phyloP scores from a whole-genome alignment of 306 rosid genomes.

The Prunus fruticosa region DNA sequence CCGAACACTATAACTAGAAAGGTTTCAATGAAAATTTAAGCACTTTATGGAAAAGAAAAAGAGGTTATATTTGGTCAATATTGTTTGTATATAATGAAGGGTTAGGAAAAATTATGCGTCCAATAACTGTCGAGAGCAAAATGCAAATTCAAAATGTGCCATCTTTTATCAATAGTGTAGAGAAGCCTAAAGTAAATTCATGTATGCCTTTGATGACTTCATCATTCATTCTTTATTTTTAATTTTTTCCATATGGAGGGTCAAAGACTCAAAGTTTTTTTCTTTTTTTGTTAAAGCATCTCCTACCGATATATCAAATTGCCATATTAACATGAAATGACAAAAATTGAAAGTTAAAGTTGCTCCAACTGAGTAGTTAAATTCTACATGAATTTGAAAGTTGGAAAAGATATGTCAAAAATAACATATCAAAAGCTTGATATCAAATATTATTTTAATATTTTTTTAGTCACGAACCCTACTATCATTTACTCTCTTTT shows the following conservation, averaged over 20 bases:
- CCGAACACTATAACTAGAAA: neutral
- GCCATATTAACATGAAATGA: fast-evolving
- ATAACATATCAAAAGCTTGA: too few species aligned
- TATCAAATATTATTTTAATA: too few species aligned
- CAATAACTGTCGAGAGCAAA: neutral
- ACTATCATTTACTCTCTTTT: too few species aligned
- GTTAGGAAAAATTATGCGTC: too few species aligned
- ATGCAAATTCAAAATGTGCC: neutral
- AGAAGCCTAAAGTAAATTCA: neutral
- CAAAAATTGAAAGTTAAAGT: too few species aligned
- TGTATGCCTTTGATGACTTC: neutral
- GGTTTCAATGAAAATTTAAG: neutral
- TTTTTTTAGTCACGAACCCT: too few species aligned
- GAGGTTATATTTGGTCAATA: neutral
- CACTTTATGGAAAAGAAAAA: neutral
- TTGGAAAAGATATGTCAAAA: too few species aligned
- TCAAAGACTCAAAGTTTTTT: neutral
- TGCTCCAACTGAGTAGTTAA: too few species aligned
- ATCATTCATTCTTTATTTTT: neutral
- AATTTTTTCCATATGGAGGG: neutral
- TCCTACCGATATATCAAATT: too few species aligned
- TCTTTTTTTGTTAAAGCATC: too few species aligned
- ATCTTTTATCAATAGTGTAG: neutral
- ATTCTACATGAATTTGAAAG: too few species aligned
- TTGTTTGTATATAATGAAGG: too few species aligned